Evolutionary conservation across 129 eudicot genomes (phyloP).

Genomic region (Chrysanthemum lavandulifolium): DNA sequence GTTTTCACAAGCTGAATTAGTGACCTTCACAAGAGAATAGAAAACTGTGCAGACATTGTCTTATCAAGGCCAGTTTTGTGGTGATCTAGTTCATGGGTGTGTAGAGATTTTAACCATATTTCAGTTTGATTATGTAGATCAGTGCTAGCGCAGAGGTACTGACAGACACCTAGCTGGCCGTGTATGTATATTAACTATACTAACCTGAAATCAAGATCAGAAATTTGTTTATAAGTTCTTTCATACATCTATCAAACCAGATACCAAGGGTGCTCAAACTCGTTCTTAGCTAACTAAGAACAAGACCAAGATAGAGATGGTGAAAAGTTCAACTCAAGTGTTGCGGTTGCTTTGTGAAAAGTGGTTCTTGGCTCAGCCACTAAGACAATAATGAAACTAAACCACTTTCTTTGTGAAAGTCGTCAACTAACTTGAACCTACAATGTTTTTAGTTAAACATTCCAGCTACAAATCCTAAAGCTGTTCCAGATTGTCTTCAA

Average conservation of each 20-base stretch:
- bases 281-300: too few species aligned
- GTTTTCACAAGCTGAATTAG: slow-evolving; percentile 6
- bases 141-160: slow-evolving; percentile 42
- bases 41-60: not conserved
- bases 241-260: not conserved
- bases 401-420: too few species aligned
- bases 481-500: too few species aligned
- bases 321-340: too few species aligned
- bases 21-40: not conserved
- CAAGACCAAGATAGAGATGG: too few species aligned
- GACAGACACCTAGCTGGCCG: slow-evolving; percentile 35
- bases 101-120: slow-evolving; percentile 8
- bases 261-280: too few species aligned
- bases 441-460: too few species aligned
- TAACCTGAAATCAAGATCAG: slow-evolving; percentile 19
- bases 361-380: too few species aligned
- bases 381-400: too few species aligned
- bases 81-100: not conserved
- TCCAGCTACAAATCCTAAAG: too few species aligned
- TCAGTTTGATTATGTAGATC: slow-evolving; percentile 44
- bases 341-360: too few species aligned
- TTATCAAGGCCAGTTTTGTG: slow-evolving; percentile 2
- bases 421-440: too few species aligned
- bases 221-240: not conserved
- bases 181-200: slow-evolving; percentile 38